Evolutionary conservation across 345 rosid genomes (phyloP).

Genomic region (Eucalyptus regnans): DNA sequence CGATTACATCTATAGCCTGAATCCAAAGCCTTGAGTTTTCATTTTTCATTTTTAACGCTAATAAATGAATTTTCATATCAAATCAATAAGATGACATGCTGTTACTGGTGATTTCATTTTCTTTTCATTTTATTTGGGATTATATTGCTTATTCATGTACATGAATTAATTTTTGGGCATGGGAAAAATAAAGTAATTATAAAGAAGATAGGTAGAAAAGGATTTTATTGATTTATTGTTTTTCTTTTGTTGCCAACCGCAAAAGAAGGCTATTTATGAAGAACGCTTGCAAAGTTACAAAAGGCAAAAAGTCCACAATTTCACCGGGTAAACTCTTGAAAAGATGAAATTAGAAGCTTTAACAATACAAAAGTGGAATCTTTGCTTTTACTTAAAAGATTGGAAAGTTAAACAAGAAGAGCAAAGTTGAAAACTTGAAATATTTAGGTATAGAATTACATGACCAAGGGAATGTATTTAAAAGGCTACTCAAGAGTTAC

Average conservation of each 20-base stretch:
- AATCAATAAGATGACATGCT: not conserved
- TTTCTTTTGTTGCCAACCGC: not conserved
- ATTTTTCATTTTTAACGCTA: not conserved
- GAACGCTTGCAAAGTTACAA: not conserved
- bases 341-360: not conserved
- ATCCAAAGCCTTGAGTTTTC: not conserved
- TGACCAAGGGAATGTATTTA: not conserved
- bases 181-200: not conserved
- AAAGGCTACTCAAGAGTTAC: not conserved
- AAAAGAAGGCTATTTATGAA: not conserved
- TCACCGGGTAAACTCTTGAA: not conserved
- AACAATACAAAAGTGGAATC: not conserved
- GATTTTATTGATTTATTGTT: not conserved
- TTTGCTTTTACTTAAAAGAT: not conserved
- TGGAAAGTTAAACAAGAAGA: not conserved
- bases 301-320: not conserved
- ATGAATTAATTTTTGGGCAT: not conserved
- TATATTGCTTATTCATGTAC: not conserved
- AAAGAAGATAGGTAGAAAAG: not conserved
- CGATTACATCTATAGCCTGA: constrained; percentile 5
- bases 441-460: not conserved
- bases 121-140: not conserved
- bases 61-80: not conserved
- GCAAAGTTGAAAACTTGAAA: not conserved
- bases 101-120: not conserved